Evolutionary conservation across 1,284 basidiomycete genomes (phyloP).

Genomic region (Fomitopsis pinicola): DNA sequence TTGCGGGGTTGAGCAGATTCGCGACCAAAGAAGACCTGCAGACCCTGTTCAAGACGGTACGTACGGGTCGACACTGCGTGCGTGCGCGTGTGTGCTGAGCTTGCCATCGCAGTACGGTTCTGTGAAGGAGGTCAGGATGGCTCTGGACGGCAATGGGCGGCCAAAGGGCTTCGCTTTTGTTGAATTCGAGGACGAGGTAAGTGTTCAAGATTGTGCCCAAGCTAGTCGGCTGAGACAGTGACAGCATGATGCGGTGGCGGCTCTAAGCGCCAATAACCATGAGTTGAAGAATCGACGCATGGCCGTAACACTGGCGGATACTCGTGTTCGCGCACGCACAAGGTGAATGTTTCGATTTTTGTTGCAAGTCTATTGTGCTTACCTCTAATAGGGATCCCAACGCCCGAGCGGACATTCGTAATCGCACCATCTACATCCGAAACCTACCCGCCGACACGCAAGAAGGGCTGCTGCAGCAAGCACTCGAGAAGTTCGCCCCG

Average conservation of each 20-base stretch:
- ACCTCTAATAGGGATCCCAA: slow-evolving; percentile 24
- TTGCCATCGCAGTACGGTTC: slow-evolving; percentile 60
- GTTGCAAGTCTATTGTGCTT: neutral
- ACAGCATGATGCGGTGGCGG: slow-evolving; percentile 68
- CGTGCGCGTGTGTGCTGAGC: neutral
- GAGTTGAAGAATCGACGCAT: slow-evolving; percentile 84
- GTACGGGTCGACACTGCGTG: slow-evolving; percentile 13
- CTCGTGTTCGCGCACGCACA: slow-evolving; percentile 56
- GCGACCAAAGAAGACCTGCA: slow-evolving; percentile 71
- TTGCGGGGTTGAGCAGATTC: slow-evolving; percentile 78
- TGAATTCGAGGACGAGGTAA: slow-evolving; percentile 82
- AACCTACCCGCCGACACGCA: slow-evolving; percentile 73
- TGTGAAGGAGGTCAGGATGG: slow-evolving; percentile 79
- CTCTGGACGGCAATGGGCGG: slow-evolving; percentile 65
- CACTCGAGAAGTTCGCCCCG: slow-evolving; percentile 70
- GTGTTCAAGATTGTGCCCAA: slow-evolving; percentile 15
- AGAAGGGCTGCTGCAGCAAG: slow-evolving; percentile 87
- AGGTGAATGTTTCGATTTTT: slow-evolving; percentile 34
- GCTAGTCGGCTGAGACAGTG: slow-evolving; percentile 1
- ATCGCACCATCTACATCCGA: slow-evolving; percentile 68
- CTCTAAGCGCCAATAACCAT: slow-evolving; percentile 77
- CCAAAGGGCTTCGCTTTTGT: slow-evolving; percentile 91
- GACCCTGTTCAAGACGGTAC: slow-evolving; percentile 71
- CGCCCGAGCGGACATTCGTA: slow-evolving; percentile 57
- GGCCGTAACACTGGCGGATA: slow-evolving; percentile 78